These are phyloP conservation scores for Oligophagozyma castellii DNA, from an alignment of 1,139 yeast species.

Conservation along the genomic window DNA sequence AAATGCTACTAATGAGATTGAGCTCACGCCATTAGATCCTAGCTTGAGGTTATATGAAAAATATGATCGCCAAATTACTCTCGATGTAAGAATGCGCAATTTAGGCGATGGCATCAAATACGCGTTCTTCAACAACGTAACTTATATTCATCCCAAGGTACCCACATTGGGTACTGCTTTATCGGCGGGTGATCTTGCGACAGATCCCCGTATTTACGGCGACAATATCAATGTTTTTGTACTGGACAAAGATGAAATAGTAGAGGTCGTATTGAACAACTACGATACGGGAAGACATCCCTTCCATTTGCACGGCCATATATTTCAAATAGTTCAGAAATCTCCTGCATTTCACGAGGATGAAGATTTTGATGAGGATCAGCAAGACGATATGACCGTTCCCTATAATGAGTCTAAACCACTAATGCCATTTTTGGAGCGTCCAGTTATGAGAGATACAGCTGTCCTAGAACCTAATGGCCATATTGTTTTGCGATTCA, in stretches of 20 bases:
- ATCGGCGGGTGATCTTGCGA: conserved; percentile 31
- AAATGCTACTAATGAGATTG: conserved; percentile 41
- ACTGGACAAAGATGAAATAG: conserved; percentile 43
- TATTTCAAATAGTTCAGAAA: conserved; percentile 53
- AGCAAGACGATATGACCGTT: conserved; percentile 29
- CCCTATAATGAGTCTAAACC: conserved; percentile 35
- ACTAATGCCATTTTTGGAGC: conserved; percentile 36
- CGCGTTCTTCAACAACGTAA: conserved; percentile 59
- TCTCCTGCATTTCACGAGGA: conserved; percentile 30
- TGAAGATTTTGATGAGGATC: conserved; percentile 31
- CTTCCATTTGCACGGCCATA: conserved; percentile 73
- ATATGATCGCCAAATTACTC: conserved; percentile 44
- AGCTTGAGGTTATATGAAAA: conserved; percentile 35
- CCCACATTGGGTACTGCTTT: conserved; percentile 52
- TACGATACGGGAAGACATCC: conserved; percentile 69
- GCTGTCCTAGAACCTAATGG: conserved; percentile 53
- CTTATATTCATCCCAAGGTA: conserved; percentile 49
- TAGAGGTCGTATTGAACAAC: conserved; percentile 59
- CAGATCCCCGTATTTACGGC: conserved; percentile 46
- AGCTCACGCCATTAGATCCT: conserved; percentile 33
- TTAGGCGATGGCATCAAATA: conserved; percentile 61
- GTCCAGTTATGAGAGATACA: conserved; percentile 55
- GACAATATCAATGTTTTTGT: conserved; percentile 52
- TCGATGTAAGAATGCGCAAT: conserved; percentile 53
- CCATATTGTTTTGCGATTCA: conserved; percentile 49